Percentiles rank a stretch among this genome's conserved stretches.
phyloP scores from a whole-genome alignment of 768 basidiomycete genomes.

The Pleurotus sapidus region DNA sequence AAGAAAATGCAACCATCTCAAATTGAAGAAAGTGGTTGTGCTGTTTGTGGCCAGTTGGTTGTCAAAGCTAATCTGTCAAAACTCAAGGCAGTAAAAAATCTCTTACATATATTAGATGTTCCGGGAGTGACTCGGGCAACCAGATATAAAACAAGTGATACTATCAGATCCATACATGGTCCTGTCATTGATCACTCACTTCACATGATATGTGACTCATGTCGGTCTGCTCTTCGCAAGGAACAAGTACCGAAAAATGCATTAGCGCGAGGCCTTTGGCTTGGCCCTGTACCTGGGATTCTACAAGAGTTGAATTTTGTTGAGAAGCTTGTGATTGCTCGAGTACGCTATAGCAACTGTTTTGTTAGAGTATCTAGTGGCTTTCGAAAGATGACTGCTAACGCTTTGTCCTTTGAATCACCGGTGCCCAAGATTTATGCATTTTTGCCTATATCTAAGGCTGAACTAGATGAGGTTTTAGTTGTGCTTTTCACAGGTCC shows the following conservation, averaged over 20 bases:
- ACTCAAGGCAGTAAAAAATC: not conserved
- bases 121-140: not conserved
- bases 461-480: constrained; percentile 19
- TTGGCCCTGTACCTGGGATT: constrained; percentile 23
- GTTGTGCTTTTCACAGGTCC: constrained; percentile 14
- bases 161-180: not conserved
- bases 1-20: not conserved
- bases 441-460: constrained; percentile 15
- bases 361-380: constrained; percentile 15
- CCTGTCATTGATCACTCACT: not conserved
- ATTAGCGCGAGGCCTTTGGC: constrained; percentile 28
- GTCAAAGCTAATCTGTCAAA: not conserved
- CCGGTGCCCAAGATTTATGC: constrained; percentile 18
- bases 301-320: constrained; percentile 18
- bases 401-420: constrained; percentile 22
- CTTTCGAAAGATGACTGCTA: constrained; percentile 17
- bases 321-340: constrained; percentile 16
- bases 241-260: constrained; percentile 13
- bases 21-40: constrained; percentile 3
- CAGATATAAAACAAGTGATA: not conserved
- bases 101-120: not conserved
- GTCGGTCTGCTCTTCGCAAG: constrained; percentile 2
- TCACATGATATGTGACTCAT: constrained; percentile 2
- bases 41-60: constrained; percentile 1
- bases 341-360: constrained; percentile 19